Base-by-base conservation (phyloP, 2,329 filamentous ascomycete species). In the Trichoderma sp. region DNA sequence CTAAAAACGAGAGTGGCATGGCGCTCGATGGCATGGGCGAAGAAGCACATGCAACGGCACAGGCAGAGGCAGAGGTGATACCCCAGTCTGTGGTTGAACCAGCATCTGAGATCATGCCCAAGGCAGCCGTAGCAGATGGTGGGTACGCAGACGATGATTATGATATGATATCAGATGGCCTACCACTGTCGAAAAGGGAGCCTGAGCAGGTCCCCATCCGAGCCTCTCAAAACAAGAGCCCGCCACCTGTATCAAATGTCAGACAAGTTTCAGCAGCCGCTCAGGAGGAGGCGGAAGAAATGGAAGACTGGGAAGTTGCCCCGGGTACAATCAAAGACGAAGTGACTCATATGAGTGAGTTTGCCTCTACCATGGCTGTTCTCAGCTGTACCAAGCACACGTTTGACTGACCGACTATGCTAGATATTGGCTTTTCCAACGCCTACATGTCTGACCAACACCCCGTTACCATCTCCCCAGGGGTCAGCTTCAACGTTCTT, bases 271-370 rank as follows among this genome's bases (percentile, higher is more conserved):
- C 26, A 8, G n/a, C 34, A 26, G 10, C 39, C 18, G 39, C 16
- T 28, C 39, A 59, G 54, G 18, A 28, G n/a, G 18, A 58, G 3
- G 37, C 51, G 21, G 54, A 79, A 6, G 75, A 81, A 61, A 81
- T 83, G 76, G 82, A 83, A 70, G 76, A 77, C 3, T 83, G 82
- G 82, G 83, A 84, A 72, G 70, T 83, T 56, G 82, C 82, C 0
- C 82, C 83, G 1, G 83, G 83, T 18, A 78, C 80, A 26, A 73
- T 82, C 34, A 73, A 72, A 10, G 76, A 79, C 39, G 70, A 75
- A 4, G 68, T 69, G 1, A 71, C 74, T 1, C 72, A 74, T 1
- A 76, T 79, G 32, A 82, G 82, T 83, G 75, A 71, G 81, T 77
- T 39, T 7, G 39, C 24, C 1, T 37, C 4, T 14, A 8, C 32